These are phyloP conservation scores for Senna tora DNA, from an alignment of 306 rosid species.

Conservation along the genomic window DNA sequence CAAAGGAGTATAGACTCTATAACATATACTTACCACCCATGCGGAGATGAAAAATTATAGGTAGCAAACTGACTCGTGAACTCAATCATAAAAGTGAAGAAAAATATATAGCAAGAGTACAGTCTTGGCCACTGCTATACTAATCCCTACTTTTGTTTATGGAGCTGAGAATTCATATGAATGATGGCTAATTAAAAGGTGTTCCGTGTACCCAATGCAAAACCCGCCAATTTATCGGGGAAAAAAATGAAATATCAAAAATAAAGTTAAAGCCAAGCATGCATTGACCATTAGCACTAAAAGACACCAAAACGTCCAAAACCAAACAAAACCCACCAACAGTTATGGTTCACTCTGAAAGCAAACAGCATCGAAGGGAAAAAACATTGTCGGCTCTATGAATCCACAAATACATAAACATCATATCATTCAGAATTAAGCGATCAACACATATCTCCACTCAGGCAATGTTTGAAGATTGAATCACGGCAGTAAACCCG, in stretches of 20 bases:
- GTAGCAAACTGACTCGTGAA: not conserved
- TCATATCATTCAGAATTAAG: constrained; percentile 24
- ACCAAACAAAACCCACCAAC: constrained; percentile 16
- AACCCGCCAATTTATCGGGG: constrained; percentile 5
- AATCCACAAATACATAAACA: constrained; percentile 7
- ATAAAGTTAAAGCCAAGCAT: not conserved
- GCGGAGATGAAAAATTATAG: not conserved
- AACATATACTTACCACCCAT: not conserved
- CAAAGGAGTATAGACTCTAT: not conserved
- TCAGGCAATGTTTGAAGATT: constrained; percentile 11
- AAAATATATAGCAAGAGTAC: not conserved
- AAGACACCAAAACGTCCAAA: constrained; percentile 29
- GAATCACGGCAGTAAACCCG: constrained; percentile 1
- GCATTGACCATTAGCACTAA: constrained; percentile 4
- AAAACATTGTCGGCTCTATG: not conserved
- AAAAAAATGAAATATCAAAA: not conserved
- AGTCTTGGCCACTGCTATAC: not conserved
- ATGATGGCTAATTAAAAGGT: constrained; percentile 3
- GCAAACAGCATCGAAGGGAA: constrained; percentile 9
- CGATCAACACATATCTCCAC: constrained; percentile 15
- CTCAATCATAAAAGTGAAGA: not conserved
- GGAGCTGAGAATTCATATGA: constrained; percentile 15
- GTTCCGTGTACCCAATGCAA: constrained; percentile 8
- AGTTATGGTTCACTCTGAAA: not conserved
- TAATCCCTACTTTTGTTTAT: not conserved